These are phyloP conservation scores for Mycena haematopus DNA, from an alignment of 768 basidiomycete species.

Conservation along the genomic window DNA sequence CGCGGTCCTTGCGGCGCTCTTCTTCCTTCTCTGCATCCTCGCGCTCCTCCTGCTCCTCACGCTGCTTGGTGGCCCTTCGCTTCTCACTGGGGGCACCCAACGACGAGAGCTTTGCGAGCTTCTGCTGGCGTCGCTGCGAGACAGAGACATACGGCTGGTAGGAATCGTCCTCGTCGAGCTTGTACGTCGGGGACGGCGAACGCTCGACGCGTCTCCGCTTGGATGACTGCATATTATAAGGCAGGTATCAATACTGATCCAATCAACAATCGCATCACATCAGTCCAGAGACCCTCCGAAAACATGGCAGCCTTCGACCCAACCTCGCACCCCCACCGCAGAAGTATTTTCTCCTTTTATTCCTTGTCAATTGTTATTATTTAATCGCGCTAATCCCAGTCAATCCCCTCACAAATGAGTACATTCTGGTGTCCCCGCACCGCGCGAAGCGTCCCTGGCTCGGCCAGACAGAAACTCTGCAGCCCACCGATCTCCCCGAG, in stretches of 20 bases:
- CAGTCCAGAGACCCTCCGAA: not conserved
- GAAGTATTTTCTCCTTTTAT: conserved; percentile 52
- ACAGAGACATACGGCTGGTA: conserved; percentile 92
- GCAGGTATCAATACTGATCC: conserved; percentile 4
- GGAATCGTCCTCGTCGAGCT: conserved; percentile 64
- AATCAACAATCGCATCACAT: not conserved
- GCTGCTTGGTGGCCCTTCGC: conserved; percentile 50
- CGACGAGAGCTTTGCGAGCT: conserved; percentile 76
- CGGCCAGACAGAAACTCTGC: conserved; percentile 79
- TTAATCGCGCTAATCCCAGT: conserved; percentile 46
- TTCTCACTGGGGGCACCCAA: conserved; percentile 63
- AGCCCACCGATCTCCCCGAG: conserved; percentile 55
- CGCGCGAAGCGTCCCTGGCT: conserved; percentile 92
- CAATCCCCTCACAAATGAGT: conserved; percentile 80
- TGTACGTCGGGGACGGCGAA: conserved; percentile 66
- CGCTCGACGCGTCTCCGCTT: conserved; percentile 62
- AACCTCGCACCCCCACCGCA: conserved; percentile 69
- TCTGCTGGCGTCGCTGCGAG: conserved; percentile 81
- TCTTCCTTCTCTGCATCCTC: conserved; percentile 84
- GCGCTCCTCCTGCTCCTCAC: conserved; percentile 72
- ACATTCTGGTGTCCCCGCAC: conserved; percentile 88
- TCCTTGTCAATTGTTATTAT: not conserved
- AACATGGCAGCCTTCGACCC: conserved; percentile 59
- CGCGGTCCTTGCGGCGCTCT: conserved; percentile 73
- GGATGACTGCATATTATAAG: conserved; percentile 34